Evolutionary conservation across 2,329 filamentous ascomycete genomes (phyloP), one percentile per base, ranked within the genome.

Genomic region (Myriosclerotinia duriaeana): DNA sequence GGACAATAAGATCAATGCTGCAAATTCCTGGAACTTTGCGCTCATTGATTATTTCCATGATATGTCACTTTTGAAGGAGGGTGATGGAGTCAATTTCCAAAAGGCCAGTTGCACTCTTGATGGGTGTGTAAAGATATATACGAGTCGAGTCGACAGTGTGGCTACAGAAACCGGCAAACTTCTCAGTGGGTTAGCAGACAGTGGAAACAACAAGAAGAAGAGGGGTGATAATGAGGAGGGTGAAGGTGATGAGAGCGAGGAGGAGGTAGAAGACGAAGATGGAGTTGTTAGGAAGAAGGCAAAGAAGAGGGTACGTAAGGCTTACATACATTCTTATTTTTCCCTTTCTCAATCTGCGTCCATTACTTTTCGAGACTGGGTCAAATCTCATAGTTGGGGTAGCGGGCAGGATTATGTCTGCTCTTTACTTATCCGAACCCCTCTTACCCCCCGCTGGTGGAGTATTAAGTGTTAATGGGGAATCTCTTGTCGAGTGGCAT

Each of bases 11-110:
- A 99, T 99, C 83, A 99, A 98, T 77, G 94, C 95, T 59, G 88
- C 90, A 68, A 99, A 99, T 78, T 97, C 93, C 40, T 99, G 95
- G 95, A 98, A 98, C 78, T 98, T 99, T 80, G 95, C 95, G n/a
- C 85, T 99, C 22, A 99, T 99, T 76, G 95, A 99, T 78, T 99
- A 99, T 79, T 99, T 99, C 75, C 94, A 99, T 78, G 95, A 99
- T 76, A 98, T 99, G 95, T 97, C 93, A 1, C 81, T 99, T 53
- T 83, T 99, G 58, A 96, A 96, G 77, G 95, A 99, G 76, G 95
- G 95, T 40, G 93, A 99, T 71, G 90, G 93, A 17, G 93, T 99
- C 78, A 99, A 99, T 78, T 99, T 99, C 74, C 95, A 99, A 77
- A 97, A 97, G 78, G 95, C 95, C 67, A 97, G 93, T 80, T 98